These are phyloP conservation scores for Funneliformis geosporum DNA, from an alignment of 192 early-diverging fungal species.

Conservation along the genomic window DNA sequence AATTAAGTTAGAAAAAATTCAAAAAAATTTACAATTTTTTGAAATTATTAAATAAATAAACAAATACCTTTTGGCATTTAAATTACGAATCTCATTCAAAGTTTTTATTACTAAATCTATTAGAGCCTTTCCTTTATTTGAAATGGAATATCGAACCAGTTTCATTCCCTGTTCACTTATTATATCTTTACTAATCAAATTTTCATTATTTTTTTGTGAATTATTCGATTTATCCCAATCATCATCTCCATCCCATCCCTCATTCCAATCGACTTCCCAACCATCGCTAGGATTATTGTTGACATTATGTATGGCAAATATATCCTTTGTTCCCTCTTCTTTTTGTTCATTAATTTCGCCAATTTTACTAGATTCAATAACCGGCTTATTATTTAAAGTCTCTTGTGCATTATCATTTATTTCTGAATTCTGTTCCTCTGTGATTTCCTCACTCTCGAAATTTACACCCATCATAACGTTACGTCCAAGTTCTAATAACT, in stretches of 20 bases:
- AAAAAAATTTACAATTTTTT: background rate
- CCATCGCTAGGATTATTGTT: conserved; percentile 26
- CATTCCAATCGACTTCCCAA: conserved; percentile 36
- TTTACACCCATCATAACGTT: conserved; percentile 49
- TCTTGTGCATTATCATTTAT: background rate
- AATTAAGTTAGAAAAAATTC: background rate
- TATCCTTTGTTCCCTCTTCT: background rate
- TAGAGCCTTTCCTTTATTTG: conserved; percentile 21
- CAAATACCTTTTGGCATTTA: conserved; percentile 32
- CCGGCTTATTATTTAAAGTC: background rate
- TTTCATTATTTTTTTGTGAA: conserved; percentile 1
- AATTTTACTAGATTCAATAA: background rate
- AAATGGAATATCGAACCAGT: conserved; percentile 19
- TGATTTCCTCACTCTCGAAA: conserved; percentile 45
- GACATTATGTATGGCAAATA: background rate
- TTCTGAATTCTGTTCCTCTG: conserved; percentile 10
- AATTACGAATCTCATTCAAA: conserved; percentile 16
- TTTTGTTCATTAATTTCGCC: background rate
- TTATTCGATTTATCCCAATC: background rate
- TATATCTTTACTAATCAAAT: background rate
- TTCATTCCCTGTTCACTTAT: background rate
- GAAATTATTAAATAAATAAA: no score
- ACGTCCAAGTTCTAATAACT: conserved; percentile 46
- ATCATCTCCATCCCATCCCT: conserved; percentile 1
- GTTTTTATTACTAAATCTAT: conserved; percentile 16